Evolutionary conservation across 1,284 basidiomycete genomes (phyloP).

Genomic region (Melanopsichium pennsylvanicum): DNA sequence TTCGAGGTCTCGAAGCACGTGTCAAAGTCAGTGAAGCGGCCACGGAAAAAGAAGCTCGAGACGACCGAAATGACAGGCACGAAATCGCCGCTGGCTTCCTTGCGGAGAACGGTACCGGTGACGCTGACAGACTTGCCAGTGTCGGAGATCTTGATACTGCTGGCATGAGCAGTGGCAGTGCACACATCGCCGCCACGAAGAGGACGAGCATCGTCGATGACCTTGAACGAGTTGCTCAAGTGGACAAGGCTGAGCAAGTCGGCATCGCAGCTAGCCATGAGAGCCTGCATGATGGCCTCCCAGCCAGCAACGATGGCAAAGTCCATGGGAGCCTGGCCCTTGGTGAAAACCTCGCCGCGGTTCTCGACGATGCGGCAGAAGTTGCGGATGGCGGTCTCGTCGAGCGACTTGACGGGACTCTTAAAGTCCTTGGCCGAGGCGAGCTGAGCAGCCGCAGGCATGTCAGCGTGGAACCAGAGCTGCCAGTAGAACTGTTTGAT

Average conservation of each 20-base stretch:
- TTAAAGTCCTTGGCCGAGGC: slow-evolving; percentile 42
- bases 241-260: slow-evolving; percentile 89
- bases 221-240: slow-evolving; percentile 92
- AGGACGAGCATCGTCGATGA: slow-evolving; percentile 79
- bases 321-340: slow-evolving; percentile 81
- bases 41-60: slow-evolving; percentile 96
- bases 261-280: slow-evolving; percentile 58
- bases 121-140: slow-evolving; percentile 75
- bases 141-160: slow-evolving; percentile 88
- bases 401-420: slow-evolving; percentile 62
- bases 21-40: slow-evolving; percentile 87
- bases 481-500: slow-evolving; percentile 74
- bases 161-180: slow-evolving; percentile 85
- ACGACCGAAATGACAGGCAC: slow-evolving; percentile 94
- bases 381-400: slow-evolving; percentile 78
- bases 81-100: slow-evolving; percentile 71
- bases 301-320: slow-evolving; percentile 98
- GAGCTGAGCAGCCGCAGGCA: slow-evolving; percentile 47
- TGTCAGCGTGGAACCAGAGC: slow-evolving; percentile 61
- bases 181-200: slow-evolving; percentile 88
- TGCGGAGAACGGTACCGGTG: slow-evolving; percentile 49
- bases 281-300: slow-evolving; percentile 67
- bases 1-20: slow-evolving; percentile 89
- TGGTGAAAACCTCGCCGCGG: slow-evolving; percentile 83
- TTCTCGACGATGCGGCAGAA: slow-evolving; percentile 96